Evolutionary conservation across 257 asterid genomes (phyloP).

Genomic region (Ehretia macrophylla): DNA sequence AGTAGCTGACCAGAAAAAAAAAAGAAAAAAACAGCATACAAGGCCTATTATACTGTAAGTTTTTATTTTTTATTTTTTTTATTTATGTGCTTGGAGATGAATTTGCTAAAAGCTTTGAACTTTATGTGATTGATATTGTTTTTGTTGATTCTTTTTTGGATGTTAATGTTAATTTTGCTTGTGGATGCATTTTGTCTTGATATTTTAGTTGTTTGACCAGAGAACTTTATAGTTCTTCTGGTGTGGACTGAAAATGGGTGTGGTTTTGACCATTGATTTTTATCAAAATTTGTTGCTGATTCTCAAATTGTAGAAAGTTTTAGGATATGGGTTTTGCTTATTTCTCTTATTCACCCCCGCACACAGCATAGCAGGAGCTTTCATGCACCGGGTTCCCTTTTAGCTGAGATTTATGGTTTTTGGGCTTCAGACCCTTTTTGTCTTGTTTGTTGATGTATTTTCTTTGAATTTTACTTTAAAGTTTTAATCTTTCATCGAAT

Average conservation of each 20-base stretch:
- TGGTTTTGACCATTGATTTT: slow-evolving; percentile 21
- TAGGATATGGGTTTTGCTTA: slow-evolving; percentile 8
- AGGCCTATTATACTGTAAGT: slow-evolving; percentile 34
- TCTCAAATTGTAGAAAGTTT: slow-evolving; percentile 3
- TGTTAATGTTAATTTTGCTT: background rate
- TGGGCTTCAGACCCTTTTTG: background rate
- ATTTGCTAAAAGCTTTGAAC: slow-evolving; percentile 8
- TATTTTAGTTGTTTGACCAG: slow-evolving; percentile 13
- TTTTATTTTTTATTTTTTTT: slow-evolving; percentile 2
- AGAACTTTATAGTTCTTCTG: slow-evolving; percentile 6
- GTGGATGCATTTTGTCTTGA: slow-evolving; percentile 7
- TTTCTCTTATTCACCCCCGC: too few species aligned
- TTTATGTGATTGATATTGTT: background rate
- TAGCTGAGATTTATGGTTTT: background rate
- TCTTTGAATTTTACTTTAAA: slow-evolving; percentile 9
- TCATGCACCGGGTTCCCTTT: too few species aligned
- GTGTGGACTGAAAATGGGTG: slow-evolving; percentile 10
- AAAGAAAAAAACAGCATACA: background rate
- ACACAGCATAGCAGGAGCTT: too few species aligned
- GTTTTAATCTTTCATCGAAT: slow-evolving; percentile 12
- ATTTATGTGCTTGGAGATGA: slow-evolving; percentile 4
- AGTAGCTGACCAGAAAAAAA: slow-evolving; percentile 20
- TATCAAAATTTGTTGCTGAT: slow-evolving; percentile 1
- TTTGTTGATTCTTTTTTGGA: slow-evolving; percentile 1
- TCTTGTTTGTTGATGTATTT: background rate